Evolutionary conservation across 2,329 filamentous ascomycete genomes (phyloP), one percentile per base, ranked within the genome.

Genomic region (Diaporthe caulivora): DNA sequence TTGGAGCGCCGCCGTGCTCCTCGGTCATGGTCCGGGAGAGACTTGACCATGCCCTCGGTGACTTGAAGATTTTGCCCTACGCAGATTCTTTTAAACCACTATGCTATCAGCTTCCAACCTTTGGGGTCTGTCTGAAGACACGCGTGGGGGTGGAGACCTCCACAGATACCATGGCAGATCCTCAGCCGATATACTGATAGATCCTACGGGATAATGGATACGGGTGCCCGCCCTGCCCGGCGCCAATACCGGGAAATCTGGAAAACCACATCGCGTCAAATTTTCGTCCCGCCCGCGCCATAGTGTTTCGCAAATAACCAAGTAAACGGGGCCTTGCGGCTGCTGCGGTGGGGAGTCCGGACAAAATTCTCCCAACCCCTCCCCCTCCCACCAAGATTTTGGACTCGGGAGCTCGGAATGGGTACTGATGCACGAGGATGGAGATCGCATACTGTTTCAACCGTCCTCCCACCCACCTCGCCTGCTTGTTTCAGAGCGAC

Each of bases 131-230:
- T 26, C 44, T 51, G 44, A 51, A 65, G 62, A 65, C 15, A 65
- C n/a, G 62, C 44, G 62, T 65, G 60, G 60, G 60, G 62, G 62
- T 65, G 62, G 62, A 17, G 44, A 37, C 62, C 62, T 65, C 44
- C 44, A 24, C 11, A 34, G 58, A 44, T 42, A 26, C 24, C 40
- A 31, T 44, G 60, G 54, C 21, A 65, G 60, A 65, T 65, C 60
- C 29, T 47, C 58, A 47, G 31, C 26, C 42, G 60, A 65, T 49
- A 51, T 21, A 21, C 58, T 44, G 60, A 49, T 65, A 65, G 60
- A 65, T 65, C 60, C 60, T 65, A 47, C 60, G 44, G 60, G 60
- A 65, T 49, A 65, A 65, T 65, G 44, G 60, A 37, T 64, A 51
- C 60, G 44, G 54, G 11, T 15, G 42, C 17, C 42, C 58, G n/a